Conservation (phyloP, 1,284 basidiomycete species). For the Moniliella sp. region DNA sequence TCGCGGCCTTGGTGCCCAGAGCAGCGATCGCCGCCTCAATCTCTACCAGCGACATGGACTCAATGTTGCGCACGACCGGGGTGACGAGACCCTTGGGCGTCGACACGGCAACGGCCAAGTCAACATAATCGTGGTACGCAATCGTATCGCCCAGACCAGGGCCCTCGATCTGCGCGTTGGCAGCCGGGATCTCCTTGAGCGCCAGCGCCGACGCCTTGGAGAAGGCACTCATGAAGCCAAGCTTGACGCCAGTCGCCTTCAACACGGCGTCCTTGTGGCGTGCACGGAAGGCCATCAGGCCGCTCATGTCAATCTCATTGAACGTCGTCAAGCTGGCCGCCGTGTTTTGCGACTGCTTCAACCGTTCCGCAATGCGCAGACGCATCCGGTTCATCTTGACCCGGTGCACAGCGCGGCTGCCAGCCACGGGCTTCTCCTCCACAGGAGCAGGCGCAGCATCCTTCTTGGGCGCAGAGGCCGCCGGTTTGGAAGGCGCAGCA, state of each 20-base stretch:
- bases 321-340: conserved; percentile 92
- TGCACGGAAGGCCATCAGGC: conserved; percentile 73
- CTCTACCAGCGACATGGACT: conserved; percentile 62
- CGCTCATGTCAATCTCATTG: conserved; percentile 98
- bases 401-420: conserved; percentile 65
- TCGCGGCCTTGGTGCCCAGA: conserved; percentile 83
- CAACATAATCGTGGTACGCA: conserved; percentile 66
- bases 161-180: conserved; percentile 75
- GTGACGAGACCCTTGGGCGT: conserved; percentile 94
- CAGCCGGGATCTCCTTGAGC: conserved; percentile 72
- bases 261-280: conserved; percentile 81
- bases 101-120: conserved; percentile 57
- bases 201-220: conserved; percentile 67
- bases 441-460: too few species aligned
- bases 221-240: conserved; percentile 96
- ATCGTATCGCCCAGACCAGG: conserved; percentile 53
- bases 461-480: too few species aligned
- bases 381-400: conserved; percentile 53
- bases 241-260: conserved; percentile 81
- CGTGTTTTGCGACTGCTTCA: conserved; percentile 93
- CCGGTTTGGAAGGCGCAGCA: too few species aligned
- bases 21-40: conserved; percentile 78
- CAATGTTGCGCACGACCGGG: conserved; percentile 77
- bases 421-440: too few species aligned
- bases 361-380: conserved; percentile 76